These are phyloP conservation scores for Canavalia ensiformis DNA, from an alignment of 306 rosid species.

Conservation along the genomic window DNA sequence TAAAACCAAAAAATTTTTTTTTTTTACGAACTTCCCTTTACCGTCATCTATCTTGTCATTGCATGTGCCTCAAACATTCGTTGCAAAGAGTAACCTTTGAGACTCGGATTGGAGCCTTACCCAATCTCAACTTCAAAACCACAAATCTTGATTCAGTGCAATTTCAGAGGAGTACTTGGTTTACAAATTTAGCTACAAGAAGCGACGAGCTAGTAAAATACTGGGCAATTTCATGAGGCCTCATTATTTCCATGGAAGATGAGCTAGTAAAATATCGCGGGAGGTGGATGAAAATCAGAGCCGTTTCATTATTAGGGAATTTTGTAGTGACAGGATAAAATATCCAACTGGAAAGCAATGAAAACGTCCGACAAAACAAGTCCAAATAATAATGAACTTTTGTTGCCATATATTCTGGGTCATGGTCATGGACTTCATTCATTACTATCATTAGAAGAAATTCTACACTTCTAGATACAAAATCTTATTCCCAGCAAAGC, in stretches of 20 bases:
- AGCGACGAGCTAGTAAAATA: background rate
- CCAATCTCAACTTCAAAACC: background rate
- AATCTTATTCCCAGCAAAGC: conserved; percentile 43
- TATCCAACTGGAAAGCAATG: conserved; percentile 33
- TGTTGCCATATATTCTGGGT: conserved; percentile 18
- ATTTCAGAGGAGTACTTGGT: background rate
- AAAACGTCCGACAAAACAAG: conserved; percentile 24
- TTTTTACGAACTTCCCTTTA: too few relatives aligned
- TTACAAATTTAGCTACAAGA: background rate
- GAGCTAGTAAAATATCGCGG: conserved; percentile 8
- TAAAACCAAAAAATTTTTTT: too few relatives aligned
- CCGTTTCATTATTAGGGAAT: background rate
- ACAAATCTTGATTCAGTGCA: background rate
- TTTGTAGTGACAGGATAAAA: background rate
- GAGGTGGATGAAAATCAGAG: conserved; percentile 26
- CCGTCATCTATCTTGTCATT: too few relatives aligned
- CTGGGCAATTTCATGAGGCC: background rate
- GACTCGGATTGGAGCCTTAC: background rate
- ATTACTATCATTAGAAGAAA: conserved; percentile 21
- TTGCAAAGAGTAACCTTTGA: background rate
- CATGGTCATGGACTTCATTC: conserved; percentile 30
- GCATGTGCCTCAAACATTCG: background rate
- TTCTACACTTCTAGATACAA: conserved; percentile 44
- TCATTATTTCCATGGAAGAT: background rate
- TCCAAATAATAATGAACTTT: conserved; percentile 17